Percentiles rank a stretch among this genome's conserved stretches.
phyloP scores from a whole-genome alignment of 164 flowering plant species.

The Annona cherimola region DNA sequence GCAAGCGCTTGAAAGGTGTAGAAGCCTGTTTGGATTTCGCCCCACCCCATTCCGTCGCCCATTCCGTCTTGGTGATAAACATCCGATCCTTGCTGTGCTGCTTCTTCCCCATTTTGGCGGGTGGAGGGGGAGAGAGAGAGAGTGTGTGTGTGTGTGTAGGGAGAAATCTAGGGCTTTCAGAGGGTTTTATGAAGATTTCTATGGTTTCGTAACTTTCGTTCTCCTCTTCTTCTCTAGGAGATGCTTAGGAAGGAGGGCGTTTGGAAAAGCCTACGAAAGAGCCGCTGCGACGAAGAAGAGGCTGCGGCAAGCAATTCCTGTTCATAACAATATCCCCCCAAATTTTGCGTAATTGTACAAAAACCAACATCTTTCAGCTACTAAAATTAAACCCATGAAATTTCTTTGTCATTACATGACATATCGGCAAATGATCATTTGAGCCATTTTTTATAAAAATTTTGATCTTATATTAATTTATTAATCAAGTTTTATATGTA shows the following conservation, averaged over 20 bases:
- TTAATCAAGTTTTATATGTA: no score
- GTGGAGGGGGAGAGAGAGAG: not conserved
- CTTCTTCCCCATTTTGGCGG: conserved; percentile 85
- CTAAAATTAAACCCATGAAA: no score
- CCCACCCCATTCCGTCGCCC: conserved; percentile 99
- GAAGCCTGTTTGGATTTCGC: conserved; percentile 69
- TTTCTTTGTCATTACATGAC: no score
- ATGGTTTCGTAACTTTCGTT: not conserved
- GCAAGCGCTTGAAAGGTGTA: conserved; percentile 87
- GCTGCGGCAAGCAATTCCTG: no score
- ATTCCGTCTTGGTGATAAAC: conserved; percentile 93
- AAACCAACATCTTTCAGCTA: no score
- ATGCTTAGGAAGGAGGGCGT: not conserved
- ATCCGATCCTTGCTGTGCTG: conserved; percentile 95
- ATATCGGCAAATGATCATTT: no score
- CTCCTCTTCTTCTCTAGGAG: not conserved
- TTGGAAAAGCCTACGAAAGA: not conserved
- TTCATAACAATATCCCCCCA: no score
- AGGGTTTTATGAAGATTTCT: not conserved
- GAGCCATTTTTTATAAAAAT: no score
- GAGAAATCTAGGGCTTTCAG: not conserved
- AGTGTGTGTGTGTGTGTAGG: no score
- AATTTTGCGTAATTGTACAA: no score
- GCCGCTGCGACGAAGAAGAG: not conserved
- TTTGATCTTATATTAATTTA: no score